Evolutionary conservation across 2,329 filamentous ascomycete species (phyloP), one percentile per base, ranked within the genome.

Genomic region (Microsporum canis): DNA sequence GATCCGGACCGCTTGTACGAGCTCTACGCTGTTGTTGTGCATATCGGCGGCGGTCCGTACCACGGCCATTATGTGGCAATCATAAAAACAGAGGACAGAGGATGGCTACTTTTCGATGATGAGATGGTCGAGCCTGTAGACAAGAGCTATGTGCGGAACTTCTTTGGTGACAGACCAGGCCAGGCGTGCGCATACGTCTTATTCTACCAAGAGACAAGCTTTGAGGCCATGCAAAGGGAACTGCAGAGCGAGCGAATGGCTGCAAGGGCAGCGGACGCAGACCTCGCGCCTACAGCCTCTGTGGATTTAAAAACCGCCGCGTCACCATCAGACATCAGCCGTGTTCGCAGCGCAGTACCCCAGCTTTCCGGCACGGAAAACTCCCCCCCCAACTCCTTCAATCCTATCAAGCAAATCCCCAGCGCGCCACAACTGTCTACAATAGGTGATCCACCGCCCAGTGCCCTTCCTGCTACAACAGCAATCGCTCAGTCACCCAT

Each of bases 51-150:
- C 57, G 95, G 95, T 27, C 92, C 94, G 3, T 96, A 96, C 70
- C 94, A 99, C 71, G 94, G 94, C 3, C 94, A 99, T 73, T 99
- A 99, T 68, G 91, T 99, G 36, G 91, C 91, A 3, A 94, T 99
- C 60, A 91, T 99, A 78, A 99, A 99, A 76, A 97, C 94, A 0
- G 87, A 95, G 70, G 94, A 97, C 71, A 85, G 89, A 59, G 94
- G 94, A 33, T 99, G 94, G 94, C 78, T 99, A 47, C 77, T 99
- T 4, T 99, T 99, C 68, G 94, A 99, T 68, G 94, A 99, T 69
- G 94, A 99, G 76, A 91, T 97, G 84, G 94, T 99, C 3, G 94
- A 99, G 72, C 94, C 94, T 0, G 94, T 99, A 3, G 91, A 96
- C 73, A 96, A 96, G 74, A 87, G 88, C 71, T 99, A 95, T 70